Evolutionary conservation across 495 filamentous ascomycete genomes (phyloP), one percentile per base, ranked within the genome.

Genomic region (Friedmanniomyces endolithicus): DNA sequence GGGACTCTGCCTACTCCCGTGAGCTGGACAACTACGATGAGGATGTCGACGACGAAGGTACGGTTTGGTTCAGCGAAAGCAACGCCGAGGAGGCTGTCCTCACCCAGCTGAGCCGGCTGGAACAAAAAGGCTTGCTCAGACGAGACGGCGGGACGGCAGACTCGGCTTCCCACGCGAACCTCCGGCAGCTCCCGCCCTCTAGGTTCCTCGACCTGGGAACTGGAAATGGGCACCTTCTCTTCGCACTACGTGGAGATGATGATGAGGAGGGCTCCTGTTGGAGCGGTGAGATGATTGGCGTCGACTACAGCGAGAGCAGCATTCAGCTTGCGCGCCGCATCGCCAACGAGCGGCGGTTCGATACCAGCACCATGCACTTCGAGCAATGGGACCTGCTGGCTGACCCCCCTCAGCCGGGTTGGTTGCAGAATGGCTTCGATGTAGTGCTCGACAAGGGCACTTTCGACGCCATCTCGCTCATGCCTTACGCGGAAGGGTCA

Each of bases 401-500:
- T 9, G 74, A 76, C 14, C 27, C 59, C 0, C 60, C 69, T 48
- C 12, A 19, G 29, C 65, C 62, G 12, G 46, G 50, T 16, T 68
- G 68, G 57, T 58, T 72, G 22, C 45, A 19, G n/a, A 60, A 55
- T 11, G 78, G 82, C 0, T 96, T 88, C 66, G 88, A 96, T 70
- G 77, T 96, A 0, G 83, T 95, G 0, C 75, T 96, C 6, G 92
- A 98, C 69, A 98, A 98, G 67, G 92, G 92, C 23, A 98, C 92
- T 0, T 98, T 95, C 70, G 92, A 98, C 74, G 92, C 92, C 1
- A 80, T 98, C 6, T 84, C 80, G 39, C 70, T 98, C 19, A 86
- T 86, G 65, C 69, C 65, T 24, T 74, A 83, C 55, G 62, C 37
- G 9, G 54, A 64, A 20, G 81, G 76, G 2, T 69, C 72, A 11